Evolutionary conservation across 2,329 filamentous ascomycete species (phyloP).

Genomic region (Sporothrix humicola): DNA sequence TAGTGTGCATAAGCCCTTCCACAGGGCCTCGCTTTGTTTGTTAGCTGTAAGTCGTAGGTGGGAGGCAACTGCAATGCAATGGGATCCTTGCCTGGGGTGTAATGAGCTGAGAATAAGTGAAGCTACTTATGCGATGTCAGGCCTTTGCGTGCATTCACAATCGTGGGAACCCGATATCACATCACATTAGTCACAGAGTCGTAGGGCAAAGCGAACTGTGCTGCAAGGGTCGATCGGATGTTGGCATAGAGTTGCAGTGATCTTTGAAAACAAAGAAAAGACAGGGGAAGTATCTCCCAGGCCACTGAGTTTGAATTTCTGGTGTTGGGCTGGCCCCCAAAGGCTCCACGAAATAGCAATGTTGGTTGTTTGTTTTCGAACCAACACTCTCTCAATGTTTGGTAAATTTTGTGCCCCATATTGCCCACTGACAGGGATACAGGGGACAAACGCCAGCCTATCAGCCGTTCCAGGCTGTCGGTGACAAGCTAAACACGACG

Average conservation of each 20-base stretch:
- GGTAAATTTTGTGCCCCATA: background rate
- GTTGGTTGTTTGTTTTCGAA: background rate
- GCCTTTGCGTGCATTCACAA: background rate
- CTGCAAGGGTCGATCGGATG: background rate
- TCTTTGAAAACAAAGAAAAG: background rate
- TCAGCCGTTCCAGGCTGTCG: constrained; percentile 14
- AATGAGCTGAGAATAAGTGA: too few species aligned
- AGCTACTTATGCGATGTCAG: background rate
- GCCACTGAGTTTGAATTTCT: background rate
- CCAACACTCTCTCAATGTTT: background rate
- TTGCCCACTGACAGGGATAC: constrained; percentile 13
- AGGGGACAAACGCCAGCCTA: constrained; percentile 1
- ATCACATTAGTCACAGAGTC: background rate
- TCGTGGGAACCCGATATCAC: background rate
- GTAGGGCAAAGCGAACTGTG: background rate
- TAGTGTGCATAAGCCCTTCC: background rate
- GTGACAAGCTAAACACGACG: background rate
- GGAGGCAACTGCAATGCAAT: too few species aligned
- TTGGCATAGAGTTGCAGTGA: constrained; percentile 8
- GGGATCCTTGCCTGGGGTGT: too few species aligned
- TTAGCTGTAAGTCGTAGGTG: background rate
- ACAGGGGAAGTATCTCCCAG: background rate
- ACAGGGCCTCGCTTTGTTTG: too few species aligned
- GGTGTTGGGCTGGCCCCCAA: background rate
- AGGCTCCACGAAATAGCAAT: background rate